Evolutionary conservation across 192 early-diverging fungal genomes (phyloP).

Genomic region (Coemansia sp.): DNA sequence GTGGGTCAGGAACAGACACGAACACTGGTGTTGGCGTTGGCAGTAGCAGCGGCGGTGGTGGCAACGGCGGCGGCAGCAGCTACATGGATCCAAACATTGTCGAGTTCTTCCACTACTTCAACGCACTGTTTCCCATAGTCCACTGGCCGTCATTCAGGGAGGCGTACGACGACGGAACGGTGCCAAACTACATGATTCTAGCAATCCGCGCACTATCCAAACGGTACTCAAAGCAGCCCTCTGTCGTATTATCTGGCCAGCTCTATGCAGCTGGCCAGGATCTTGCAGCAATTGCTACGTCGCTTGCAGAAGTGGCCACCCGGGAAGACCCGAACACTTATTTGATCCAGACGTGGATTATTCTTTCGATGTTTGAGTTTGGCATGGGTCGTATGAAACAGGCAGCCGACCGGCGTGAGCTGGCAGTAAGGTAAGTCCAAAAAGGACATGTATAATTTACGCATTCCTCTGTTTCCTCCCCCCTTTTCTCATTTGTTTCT

Average conservation of each 20-base stretch:
- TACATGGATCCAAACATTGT: conserved; percentile 54
- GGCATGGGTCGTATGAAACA: conserved; percentile 53
- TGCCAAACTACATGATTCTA: conserved; percentile 56
- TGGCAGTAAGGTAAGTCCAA: conserved; percentile 50
- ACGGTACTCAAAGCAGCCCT: conserved; percentile 56
- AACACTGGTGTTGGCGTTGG: not conserved
- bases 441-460: not conserved
- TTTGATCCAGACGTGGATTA: conserved; percentile 55
- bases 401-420: conserved; percentile 53
- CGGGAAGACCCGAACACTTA: conserved; percentile 57
- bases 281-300: conserved; percentile 54
- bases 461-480: not conserved
- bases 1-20: not conserved
- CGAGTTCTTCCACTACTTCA: conserved; percentile 57
- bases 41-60: too few species aligned
- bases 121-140: conserved; percentile 54
- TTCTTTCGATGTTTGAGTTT: conserved; percentile 56
- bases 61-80: conserved; percentile 18
- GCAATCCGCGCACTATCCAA: conserved; percentile 55
- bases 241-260: conserved; percentile 49
- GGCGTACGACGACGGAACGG: conserved; percentile 56
- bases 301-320: conserved; percentile 53
- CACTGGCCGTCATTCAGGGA: conserved; percentile 58
- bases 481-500: not conserved
- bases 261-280: conserved; percentile 53